These are phyloP conservation scores for Saksenaea oblongispora DNA, from an alignment of 371 early-diverging fungal genomes.

Conservation along the genomic window DNA sequence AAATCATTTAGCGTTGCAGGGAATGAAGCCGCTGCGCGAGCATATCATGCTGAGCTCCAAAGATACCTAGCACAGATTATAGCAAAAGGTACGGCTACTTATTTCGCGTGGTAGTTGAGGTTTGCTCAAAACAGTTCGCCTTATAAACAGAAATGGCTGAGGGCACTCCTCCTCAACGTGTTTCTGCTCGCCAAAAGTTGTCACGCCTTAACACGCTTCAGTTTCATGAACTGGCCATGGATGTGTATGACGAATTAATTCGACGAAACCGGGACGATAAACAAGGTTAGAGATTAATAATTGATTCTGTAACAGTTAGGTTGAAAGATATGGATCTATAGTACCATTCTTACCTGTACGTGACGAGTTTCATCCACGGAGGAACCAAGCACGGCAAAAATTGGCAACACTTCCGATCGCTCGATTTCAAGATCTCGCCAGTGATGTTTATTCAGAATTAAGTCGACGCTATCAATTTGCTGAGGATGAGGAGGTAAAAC, in stretches of 20 bases:
- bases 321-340: slow-evolving; percentile 22
- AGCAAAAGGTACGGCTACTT: slow-evolving; percentile 35
- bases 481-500: slow-evolving; percentile 16
- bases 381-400: slow-evolving; percentile 96
- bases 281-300: slow-evolving; percentile 46
- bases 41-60: slow-evolving; percentile 40
- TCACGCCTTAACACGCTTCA: slow-evolving; percentile 79
- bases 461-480: slow-evolving; percentile 58
- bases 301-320: background rate
- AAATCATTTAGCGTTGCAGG: slow-evolving; percentile 21
- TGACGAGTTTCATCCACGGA: slow-evolving; percentile 87
- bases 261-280: slow-evolving; percentile 64
- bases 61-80: slow-evolving; percentile 31
- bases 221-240: slow-evolving; percentile 92
- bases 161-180: slow-evolving; percentile 57
- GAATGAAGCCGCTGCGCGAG: slow-evolving; percentile 39
- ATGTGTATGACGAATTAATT: slow-evolving; percentile 94
- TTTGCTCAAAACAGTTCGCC: background rate
- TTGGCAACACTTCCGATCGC: slow-evolving; percentile 85
- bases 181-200: slow-evolving; percentile 85
- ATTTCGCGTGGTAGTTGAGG: background rate
- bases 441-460: slow-evolving; percentile 86
- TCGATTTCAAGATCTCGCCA: slow-evolving; percentile 88
- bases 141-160: slow-evolving; percentile 38
- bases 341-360: slow-evolving; percentile 86